These are phyloP conservation scores for Acrocalymma vagum DNA, from an alignment of 2,329 filamentous ascomycete species.

Conservation along the genomic window DNA sequence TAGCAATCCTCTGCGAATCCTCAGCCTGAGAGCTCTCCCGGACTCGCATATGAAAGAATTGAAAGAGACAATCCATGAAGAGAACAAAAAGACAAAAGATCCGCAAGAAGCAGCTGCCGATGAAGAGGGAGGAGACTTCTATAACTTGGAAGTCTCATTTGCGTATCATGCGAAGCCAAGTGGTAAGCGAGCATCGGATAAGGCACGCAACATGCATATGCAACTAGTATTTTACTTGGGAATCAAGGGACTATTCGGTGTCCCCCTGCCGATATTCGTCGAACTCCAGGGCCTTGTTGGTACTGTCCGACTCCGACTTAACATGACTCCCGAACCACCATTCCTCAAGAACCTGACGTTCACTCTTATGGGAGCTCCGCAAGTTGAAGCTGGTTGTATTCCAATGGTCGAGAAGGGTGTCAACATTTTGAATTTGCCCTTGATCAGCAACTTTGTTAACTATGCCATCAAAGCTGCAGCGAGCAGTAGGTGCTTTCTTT, in stretches of 20 bases:
- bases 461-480: slow-evolving; percentile 89
- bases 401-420: slow-evolving; percentile 92
- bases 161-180: slow-evolving; percentile 89
- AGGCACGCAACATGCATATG: slow-evolving; percentile 97
- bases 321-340: slow-evolving; percentile 88
- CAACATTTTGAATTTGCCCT: slow-evolving; percentile 88
- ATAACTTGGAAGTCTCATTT: slow-evolving; percentile 90
- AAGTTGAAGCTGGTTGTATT: slow-evolving; percentile 87
- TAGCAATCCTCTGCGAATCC: slow-evolving; percentile 85
- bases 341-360: slow-evolving; percentile 93
- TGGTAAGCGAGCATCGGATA: slow-evolving; percentile 74
- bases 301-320: slow-evolving; percentile 81
- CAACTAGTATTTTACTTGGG: slow-evolving; percentile 94
- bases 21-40: slow-evolving; percentile 86
- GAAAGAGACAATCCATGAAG: slow-evolving; percentile 79
- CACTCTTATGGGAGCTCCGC: slow-evolving; percentile 92
- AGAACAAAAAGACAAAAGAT: slow-evolving; percentile 83
- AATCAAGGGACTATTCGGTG: slow-evolving; percentile 85
- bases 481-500: slow-evolving; percentile 51
- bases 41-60: slow-evolving; percentile 83
- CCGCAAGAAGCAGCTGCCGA: slow-evolving; percentile 87
- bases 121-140: slow-evolving; percentile 90
- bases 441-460: slow-evolving; percentile 97
- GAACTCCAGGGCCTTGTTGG: slow-evolving; percentile 91
- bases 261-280: slow-evolving; percentile 87